Percentiles rank a stretch among this genome's conserved stretches.
Conservation (phyloP, 2,329 filamentous ascomycete species). For the Verticillium nubilum region DNA sequence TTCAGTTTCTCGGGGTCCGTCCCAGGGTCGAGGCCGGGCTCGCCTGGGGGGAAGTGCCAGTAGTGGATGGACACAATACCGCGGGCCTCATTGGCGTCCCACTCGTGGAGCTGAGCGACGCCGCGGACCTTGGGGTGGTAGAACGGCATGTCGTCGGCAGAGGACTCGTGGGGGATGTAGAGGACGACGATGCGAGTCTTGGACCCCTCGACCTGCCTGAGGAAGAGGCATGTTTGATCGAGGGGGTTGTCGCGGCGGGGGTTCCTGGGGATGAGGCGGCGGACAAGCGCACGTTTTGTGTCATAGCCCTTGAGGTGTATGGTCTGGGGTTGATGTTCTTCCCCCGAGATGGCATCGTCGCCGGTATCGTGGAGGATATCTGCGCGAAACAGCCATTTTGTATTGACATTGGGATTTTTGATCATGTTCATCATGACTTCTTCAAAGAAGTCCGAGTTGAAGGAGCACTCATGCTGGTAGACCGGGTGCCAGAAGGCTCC, state of each 20-base stretch:
- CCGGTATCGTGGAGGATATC: slow-evolving; percentile 59
- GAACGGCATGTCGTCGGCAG: slow-evolving; percentile 65
- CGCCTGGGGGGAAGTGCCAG: slow-evolving; percentile 39
- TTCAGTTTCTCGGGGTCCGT: slow-evolving; percentile 42
- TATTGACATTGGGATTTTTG: slow-evolving; percentile 75
- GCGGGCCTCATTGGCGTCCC: slow-evolving; percentile 33
- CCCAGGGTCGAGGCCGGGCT: slow-evolving; percentile 13
- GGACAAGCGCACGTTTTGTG: slow-evolving; percentile 59
- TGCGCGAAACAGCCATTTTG: slow-evolving; percentile 70
- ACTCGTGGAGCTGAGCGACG: slow-evolving; percentile 72
- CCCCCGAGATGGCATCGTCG: slow-evolving; percentile 17
- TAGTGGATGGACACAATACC: slow-evolving; percentile 58
- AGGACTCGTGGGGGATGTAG: slow-evolving; percentile 69
- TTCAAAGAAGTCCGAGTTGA: slow-evolving; percentile 57
- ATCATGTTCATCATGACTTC: slow-evolving; percentile 69
- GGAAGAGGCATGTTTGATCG: slow-evolving; percentile 75
- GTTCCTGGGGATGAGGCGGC: slow-evolving; percentile 78
- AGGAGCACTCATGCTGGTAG: slow-evolving; percentile 53
- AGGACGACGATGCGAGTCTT: slow-evolving; percentile 53
- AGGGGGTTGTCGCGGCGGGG: slow-evolving; percentile 67
- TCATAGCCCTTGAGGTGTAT: slow-evolving; percentile 39
- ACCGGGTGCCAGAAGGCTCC: slow-evolving; percentile 46
- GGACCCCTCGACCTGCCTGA: neutral
- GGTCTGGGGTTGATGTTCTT: slow-evolving; percentile 23
- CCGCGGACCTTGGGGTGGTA: slow-evolving; percentile 78